Conservation (phyloP, 1,284 basidiomycete genomes). For the Leccinum subrobustum region DNA sequence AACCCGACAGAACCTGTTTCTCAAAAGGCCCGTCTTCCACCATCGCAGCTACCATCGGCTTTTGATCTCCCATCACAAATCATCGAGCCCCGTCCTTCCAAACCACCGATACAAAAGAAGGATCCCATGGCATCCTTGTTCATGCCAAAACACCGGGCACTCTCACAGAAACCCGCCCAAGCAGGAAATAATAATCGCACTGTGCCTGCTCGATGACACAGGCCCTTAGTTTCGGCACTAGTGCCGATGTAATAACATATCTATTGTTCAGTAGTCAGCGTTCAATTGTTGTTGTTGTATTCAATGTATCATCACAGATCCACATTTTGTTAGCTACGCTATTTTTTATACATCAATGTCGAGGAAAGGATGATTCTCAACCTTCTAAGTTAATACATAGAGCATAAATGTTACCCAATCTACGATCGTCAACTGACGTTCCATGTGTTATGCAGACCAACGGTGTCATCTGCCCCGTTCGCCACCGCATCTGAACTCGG, state of each 20-base stretch:
- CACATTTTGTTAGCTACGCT: background rate
- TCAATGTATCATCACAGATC: background rate
- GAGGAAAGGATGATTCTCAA: background rate
- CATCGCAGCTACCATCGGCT: slow-evolving; percentile 16
- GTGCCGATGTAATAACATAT: slow-evolving; percentile 9
- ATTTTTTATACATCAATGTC: background rate
- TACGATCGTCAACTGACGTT: slow-evolving; percentile 33
- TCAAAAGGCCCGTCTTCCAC: slow-evolving; percentile 18
- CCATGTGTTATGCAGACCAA: slow-evolving; percentile 77
- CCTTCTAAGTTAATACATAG: background rate
- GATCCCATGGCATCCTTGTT: slow-evolving; percentile 67
- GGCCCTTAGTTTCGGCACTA: background rate
- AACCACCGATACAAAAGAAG: slow-evolving; percentile 49
- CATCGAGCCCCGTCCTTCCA: slow-evolving; percentile 30
- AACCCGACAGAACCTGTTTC: slow-evolving; percentile 12
- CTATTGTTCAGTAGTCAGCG: slow-evolving; percentile 4
- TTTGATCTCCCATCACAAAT: slow-evolving; percentile 17
- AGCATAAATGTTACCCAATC: slow-evolving; percentile 3
- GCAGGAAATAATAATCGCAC: slow-evolving; percentile 19
- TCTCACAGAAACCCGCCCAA: slow-evolving; percentile 54
- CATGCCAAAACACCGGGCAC: slow-evolving; percentile 69
- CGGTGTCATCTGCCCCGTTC: slow-evolving; percentile 69
- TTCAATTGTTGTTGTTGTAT: background rate
- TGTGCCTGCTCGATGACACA: slow-evolving; percentile 25
- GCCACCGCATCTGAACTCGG: slow-evolving; percentile 38